phyloP scores from a whole-genome alignment of 108 stramenopile genomes.

The Skeletonema marinoi region DNA sequence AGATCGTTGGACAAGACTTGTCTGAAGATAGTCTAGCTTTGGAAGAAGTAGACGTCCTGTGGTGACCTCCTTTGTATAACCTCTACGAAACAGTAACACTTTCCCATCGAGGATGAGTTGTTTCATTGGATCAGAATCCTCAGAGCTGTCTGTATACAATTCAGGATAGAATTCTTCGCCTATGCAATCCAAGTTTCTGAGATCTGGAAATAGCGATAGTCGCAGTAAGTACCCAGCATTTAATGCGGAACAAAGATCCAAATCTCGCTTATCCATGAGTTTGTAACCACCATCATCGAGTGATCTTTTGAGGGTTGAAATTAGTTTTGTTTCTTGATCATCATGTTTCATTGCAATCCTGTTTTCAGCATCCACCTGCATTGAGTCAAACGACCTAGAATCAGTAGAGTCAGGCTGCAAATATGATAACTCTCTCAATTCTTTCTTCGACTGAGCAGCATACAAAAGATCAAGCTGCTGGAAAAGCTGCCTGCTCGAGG shows the following conservation, averaged over 20 bases:
- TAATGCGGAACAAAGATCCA: constrained; percentile 77
- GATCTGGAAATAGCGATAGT: constrained; percentile 67
- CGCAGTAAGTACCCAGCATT: constrained; percentile 84
- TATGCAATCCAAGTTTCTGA: constrained; percentile 58
- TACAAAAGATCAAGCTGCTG: constrained; percentile 63
- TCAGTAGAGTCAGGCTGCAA: constrained; percentile 18
- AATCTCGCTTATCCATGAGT: constrained; percentile 66
- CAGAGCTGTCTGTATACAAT: background rate
- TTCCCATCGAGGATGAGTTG: constrained; percentile 68
- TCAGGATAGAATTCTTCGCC: constrained; percentile 76
- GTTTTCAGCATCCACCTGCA: background rate
- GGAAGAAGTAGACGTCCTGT: constrained; percentile 69
- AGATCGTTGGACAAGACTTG: constrained; percentile 73
- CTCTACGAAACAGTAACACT: constrained; percentile 75
- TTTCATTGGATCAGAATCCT: constrained; percentile 7
- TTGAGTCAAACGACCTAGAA: background rate
- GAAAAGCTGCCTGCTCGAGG: constrained; percentile 34
- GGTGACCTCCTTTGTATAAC: constrained; percentile 76
- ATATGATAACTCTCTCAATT: constrained; percentile 44
- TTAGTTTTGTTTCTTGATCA: constrained; percentile 39
- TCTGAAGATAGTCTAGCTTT: constrained; percentile 87
- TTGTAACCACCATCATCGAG: constrained; percentile 80
- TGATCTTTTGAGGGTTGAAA: constrained; percentile 54
- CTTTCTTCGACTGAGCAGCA: constrained; percentile 57
- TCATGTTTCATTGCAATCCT: background rate